Evolutionary conservation across 257 asterid genomes (phyloP), one percentile per base, ranked within the genome.

Genomic region (Prunella vulgaris): DNA sequence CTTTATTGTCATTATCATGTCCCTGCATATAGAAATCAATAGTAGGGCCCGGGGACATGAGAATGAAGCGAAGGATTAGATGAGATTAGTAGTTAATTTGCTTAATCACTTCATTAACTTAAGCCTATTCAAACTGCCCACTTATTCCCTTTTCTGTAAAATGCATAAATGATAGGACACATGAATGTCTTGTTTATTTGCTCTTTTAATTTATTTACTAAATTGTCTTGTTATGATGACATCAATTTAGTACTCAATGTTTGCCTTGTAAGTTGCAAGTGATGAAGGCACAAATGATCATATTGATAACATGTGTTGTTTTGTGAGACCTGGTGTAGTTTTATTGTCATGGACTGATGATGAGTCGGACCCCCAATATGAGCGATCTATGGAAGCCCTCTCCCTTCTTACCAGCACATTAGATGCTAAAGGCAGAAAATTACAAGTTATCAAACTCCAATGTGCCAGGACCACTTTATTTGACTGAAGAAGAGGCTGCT

Each of bases 241-340:
- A 10, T 44, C 13, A 21, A 6, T 13, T 25, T 15, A 60, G 51
- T 51, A 37, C 64, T 52, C 7, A 27, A 10, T n/a, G 10, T 10
- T 69, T 28, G 20, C 60, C 42, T 15, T 77, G 78, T 53, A 42
- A 62, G 28, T 71, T 83, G 73, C 87, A 93, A 96, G 97, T 9
- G 97, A 93, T 74, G 95, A 88, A 66, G 98, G 90, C 80, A 90
- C 97, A n/a, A 93, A 93, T 56, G 98, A 96, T 27, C 98, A 93
- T 72, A 82, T 93, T 10, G 97, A 93, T 76, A 93, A 87, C 81
- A 88, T 93, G 95, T 87, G 97, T 77, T 88, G 97, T 79, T 93
- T 93, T 65, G 92, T 63, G 77, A 87, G 86, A 78, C 97, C 96
- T 27, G 97, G 96, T 21, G 86, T 85, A 12, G 95, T 93, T 73